These are phyloP conservation scores for Tulasnella sp. DNA, from an alignment of 768 basidiomycete genomes.

Conservation along the genomic window DNA sequence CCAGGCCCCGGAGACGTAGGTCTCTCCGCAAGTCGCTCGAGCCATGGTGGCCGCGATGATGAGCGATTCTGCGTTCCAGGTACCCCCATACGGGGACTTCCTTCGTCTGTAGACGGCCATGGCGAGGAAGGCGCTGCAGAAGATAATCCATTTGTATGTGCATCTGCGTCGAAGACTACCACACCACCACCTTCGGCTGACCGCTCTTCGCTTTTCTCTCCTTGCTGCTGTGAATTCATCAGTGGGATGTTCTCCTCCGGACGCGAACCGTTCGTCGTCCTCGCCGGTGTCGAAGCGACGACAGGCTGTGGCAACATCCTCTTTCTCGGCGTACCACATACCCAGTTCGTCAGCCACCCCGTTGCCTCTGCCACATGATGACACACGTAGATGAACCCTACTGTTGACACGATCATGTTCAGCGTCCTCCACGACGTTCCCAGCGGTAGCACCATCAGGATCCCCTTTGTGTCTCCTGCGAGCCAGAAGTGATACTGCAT, in stretches of 20 bases:
- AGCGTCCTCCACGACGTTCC: conserved; percentile 60
- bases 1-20: conserved; percentile 20
- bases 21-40: conserved; percentile 39
- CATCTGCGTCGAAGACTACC: conserved; percentile 1
- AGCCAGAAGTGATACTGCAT: conserved; percentile 85
- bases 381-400: conserved; percentile 71
- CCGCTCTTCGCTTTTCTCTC: not conserved
- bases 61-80: not conserved
- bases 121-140: conserved; percentile 1
- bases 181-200: not conserved
- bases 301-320: not conserved
- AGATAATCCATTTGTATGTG: not conserved
- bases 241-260: conserved; percentile 6
- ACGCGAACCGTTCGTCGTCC: not conserved
- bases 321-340: conserved; percentile 29
- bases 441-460: conserved; percentile 63
- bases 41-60: conserved; percentile 31
- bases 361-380: conserved; percentile 69
- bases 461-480: conserved; percentile 70
- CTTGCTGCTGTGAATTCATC: not conserved
- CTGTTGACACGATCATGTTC: conserved; percentile 65
- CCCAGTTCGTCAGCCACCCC: conserved; percentile 48
- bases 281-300: not conserved
- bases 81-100: not conserved
- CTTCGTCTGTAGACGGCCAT: not conserved